These are phyloP conservation scores for Comarum palustre DNA, from an alignment of 306 rosid species.

Conservation along the genomic window DNA sequence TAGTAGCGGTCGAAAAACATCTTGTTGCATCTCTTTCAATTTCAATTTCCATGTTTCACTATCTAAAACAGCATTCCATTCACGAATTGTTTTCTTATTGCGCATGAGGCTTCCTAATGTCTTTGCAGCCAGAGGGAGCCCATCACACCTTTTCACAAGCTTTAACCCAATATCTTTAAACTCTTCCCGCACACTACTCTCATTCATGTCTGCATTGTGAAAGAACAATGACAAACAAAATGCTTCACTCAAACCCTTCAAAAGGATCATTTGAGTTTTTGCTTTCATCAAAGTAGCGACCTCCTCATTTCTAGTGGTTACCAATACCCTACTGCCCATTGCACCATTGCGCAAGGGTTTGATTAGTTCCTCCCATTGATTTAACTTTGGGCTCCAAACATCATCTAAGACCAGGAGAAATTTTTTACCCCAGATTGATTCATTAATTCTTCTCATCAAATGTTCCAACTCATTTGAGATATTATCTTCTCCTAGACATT, in stretches of 20 bases:
- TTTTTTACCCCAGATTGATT: too few relatives aligned
- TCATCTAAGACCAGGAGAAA: constrained; percentile 26
- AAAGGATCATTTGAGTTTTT: background rate
- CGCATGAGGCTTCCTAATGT: constrained; percentile 9
- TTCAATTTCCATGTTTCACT: constrained; percentile 3
- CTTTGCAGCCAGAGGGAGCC: constrained; percentile 1
- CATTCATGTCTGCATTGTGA: background rate
- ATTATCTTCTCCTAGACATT: background rate
- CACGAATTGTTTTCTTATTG: background rate
- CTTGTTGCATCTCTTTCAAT: too few relatives aligned
- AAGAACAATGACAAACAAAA: background rate
- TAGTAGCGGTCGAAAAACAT: too few relatives aligned
- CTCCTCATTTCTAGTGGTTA: constrained; percentile 2
- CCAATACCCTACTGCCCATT: constrained; percentile 9
- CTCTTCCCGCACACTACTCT: too few relatives aligned
- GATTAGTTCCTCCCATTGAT: background rate
- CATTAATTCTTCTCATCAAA: too few relatives aligned
- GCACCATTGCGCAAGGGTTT: background rate
- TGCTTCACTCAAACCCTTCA: background rate
- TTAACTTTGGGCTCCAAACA: constrained; percentile 3
- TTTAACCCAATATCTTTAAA: background rate
- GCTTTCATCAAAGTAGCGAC: constrained; percentile 8
- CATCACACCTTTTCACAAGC: background rate
- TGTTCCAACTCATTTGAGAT: background rate
- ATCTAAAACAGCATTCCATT: background rate